phyloP scores from a whole-genome alignment of 305 asterid species.

The Plantago coronopus region DNA sequence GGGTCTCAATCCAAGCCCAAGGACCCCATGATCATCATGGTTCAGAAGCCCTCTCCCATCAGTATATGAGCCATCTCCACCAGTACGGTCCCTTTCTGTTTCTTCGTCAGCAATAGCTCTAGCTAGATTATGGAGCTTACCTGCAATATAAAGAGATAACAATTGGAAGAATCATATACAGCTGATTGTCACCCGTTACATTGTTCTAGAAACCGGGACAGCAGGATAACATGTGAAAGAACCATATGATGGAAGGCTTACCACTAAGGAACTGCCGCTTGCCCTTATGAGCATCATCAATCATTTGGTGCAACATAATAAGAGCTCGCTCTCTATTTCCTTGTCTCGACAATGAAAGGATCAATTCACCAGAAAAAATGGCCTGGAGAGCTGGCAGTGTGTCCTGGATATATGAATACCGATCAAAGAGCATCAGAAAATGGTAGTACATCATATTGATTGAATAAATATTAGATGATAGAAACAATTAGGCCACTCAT shows the following conservation, averaged over 20 bases:
- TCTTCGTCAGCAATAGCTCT: constrained; percentile 98
- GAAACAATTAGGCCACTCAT: constrained; percentile 19
- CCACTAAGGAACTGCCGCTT: constrained; percentile 98
- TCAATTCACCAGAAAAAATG: constrained; percentile 73
- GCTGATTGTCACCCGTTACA: constrained; percentile 14
- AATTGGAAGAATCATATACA: constrained; percentile 21
- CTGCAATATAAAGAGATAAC: constrained; percentile 36
- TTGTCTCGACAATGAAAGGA: constrained; percentile 56
- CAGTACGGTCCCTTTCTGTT: constrained; percentile 62
- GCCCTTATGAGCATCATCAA: constrained; percentile 98
- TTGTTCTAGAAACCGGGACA: constrained; percentile 15
- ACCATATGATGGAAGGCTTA: constrained; percentile 27
- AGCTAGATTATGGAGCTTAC: constrained; percentile 95
- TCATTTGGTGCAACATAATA: constrained; percentile 95
- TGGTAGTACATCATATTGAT: constrained; percentile 12
- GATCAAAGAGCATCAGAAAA: constrained; percentile 18
- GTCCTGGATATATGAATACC: constrained; percentile 55
- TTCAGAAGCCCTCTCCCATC: constrained; percentile 53
- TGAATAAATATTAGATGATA: constrained; percentile 13
- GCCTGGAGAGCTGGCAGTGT: constrained; percentile 74
- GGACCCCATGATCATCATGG: constrained; percentile 61
- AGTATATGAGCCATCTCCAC: constrained; percentile 54
- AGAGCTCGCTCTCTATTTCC: constrained; percentile 97
- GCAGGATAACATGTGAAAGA: constrained; percentile 18
- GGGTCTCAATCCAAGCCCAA: constrained; percentile 87